A percentile compares a stretch with the other conserved stretches of the same genome.
Evolutionary conservation across 208 protist genomes (phyloP).

Genomic region (Wallacemonas rigidus): DNA sequence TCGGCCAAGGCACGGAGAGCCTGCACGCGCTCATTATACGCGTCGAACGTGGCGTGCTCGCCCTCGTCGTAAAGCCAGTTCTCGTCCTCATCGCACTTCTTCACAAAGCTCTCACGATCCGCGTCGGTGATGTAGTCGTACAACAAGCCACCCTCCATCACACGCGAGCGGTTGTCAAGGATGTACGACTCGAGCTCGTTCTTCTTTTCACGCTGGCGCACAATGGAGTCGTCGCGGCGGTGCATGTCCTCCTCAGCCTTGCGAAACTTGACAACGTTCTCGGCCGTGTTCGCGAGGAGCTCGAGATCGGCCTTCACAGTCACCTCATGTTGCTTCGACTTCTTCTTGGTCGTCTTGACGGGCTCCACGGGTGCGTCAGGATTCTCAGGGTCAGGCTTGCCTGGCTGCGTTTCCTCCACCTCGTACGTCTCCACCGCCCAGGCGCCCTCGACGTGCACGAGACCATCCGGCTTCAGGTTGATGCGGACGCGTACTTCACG

Average conservation of each 20-base stretch:
- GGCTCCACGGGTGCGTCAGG: constrained; percentile 30
- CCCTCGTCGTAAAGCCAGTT: constrained; percentile 92
- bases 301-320: constrained; percentile 56
- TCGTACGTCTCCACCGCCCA: constrained; percentile 76
- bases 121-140: constrained; percentile 59
- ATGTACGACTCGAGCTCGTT: constrained; percentile 93
- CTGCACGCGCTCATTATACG: constrained; percentile 70
- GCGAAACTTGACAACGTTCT: constrained; percentile 51
- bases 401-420: constrained; percentile 51
- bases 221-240: constrained; percentile 64
- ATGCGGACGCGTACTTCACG: constrained; percentile 71
- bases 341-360: constrained; percentile 50
- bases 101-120: constrained; percentile 55
- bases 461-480: constrained; percentile 55
- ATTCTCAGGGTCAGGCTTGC: constrained; percentile 28
- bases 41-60: constrained; percentile 60
- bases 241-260: constrained; percentile 81
- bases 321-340: constrained; percentile 49
- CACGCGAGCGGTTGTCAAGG: constrained; percentile 74
- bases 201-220: constrained; percentile 80
- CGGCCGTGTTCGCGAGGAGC: constrained; percentile 54
- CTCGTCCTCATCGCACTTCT: constrained; percentile 71
- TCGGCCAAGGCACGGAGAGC: constrained; percentile 85
- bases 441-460: constrained; percentile 69
- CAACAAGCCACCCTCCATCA: constrained; percentile 70